Conservation (phyloP, 768 basidiomycete genomes). For the Leccinum disarticulatum region DNA sequence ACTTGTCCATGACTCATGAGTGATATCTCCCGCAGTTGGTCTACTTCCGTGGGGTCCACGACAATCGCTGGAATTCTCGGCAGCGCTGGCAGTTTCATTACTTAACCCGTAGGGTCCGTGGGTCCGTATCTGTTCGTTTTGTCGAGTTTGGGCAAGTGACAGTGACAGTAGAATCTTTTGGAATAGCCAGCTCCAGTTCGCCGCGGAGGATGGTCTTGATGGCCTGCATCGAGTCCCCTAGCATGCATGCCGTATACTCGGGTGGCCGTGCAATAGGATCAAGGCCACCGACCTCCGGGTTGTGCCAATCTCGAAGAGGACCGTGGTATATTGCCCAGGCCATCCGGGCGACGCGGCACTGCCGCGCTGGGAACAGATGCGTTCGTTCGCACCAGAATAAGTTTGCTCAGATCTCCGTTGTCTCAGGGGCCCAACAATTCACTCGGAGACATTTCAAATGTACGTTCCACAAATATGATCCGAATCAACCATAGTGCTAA, state of each 20-base stretch:
- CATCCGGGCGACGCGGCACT: background rate
- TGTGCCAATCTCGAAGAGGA: background rate
- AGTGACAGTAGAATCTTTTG: background rate
- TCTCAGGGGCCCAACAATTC: background rate
- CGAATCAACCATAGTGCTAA: background rate
- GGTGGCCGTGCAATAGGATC: background rate
- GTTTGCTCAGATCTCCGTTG: background rate
- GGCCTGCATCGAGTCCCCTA: background rate
- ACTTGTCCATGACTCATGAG: background rate
- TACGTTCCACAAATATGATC: background rate
- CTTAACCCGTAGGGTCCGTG: background rate
- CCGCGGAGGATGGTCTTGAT: background rate
- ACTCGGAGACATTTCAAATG: background rate
- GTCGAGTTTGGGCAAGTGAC: constrained; percentile 1
- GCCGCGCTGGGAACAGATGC: background rate
- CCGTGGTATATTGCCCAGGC: background rate
- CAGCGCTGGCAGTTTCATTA: constrained; percentile 9
- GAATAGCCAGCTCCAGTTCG: background rate
- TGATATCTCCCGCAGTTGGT: background rate
- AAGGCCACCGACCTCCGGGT: background rate
- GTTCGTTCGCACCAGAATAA: too few species aligned
- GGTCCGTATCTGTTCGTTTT: background rate
- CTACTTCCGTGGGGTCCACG: constrained; percentile 1
- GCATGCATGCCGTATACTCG: background rate
- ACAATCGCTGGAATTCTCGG: constrained; percentile 6